Evolutionary conservation across 495 filamentous ascomycete genomes (phyloP), one percentile per base, ranked within the genome.

Genomic region (Friedmanniomyces simplex): DNA sequence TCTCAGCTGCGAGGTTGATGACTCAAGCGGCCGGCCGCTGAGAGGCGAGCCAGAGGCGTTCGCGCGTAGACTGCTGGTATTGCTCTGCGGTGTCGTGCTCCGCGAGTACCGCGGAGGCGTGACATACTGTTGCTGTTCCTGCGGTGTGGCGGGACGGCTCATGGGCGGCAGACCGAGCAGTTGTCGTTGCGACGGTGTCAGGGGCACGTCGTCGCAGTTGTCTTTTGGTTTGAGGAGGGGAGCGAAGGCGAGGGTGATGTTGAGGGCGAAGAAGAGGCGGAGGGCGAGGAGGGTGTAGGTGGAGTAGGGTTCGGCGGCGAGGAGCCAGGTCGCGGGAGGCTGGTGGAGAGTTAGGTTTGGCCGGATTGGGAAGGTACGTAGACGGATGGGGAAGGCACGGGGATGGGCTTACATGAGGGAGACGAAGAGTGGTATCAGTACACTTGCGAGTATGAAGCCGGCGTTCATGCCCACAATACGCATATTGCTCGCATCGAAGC

Each of bases 101-200:
- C 88, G 77, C 8, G 83, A 78, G 73, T 96, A 97, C 53, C 87
- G 81, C 2, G 93, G 93, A 1, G 93, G 93, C 0, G 91, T 96
- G 64, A 85, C 79, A 69, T 85, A 91, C 13, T 79, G 77, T 34
- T 73, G 76, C 47, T 73, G 73, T 37, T 76, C 77, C 45, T 72
- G 75, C 0, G 87, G 83, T 0, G 88, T 89, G 2, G 77, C 72
- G 2, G 86, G 78, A n/a, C 76, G 73, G 2, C 73, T 72, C 1
- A 77, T 83, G 6, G 89, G 87, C 51, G 86, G 79, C 11, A 98
- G 81, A 12, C 91, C 90, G 20, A 98, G 78, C 18, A 95, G 80
- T 52, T 80, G 76, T 41, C 93, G 86, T 70, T 98, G 93, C 13
- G 84, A 83, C 22, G 93, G 89, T 5, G 90, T 96, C 52, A 98